Conservation (phyloP, 768 basidiomycete species). For the Lentinula edodes region DNA sequence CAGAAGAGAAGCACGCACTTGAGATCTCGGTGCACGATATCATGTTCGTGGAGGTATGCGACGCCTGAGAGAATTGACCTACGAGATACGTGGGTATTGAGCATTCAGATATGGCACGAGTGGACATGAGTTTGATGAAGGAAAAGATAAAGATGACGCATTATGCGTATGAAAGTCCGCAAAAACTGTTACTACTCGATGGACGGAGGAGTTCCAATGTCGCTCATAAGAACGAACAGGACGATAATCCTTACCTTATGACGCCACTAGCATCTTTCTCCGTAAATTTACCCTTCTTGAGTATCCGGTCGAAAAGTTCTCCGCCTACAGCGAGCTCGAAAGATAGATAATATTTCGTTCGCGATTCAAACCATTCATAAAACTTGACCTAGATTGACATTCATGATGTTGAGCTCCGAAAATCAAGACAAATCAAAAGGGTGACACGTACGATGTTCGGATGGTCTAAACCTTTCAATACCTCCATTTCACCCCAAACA, state of each 20-base stretch:
- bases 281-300: conserved; percentile 84
- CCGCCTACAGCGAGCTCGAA: conserved; percentile 94
- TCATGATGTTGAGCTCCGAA: not conserved
- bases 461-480: conserved; percentile 84
- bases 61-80: conserved; percentile 85
- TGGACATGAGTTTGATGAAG: not conserved
- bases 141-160: too few relatives aligned
- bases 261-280: conserved; percentile 85
- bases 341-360: conserved; percentile 91
- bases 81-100: not conserved
- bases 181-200: too few relatives aligned
- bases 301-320: conserved; percentile 88
- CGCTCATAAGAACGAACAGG: not conserved
- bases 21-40: conserved; percentile 94
- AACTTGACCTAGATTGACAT: conserved; percentile 63
- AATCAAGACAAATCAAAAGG: not conserved
- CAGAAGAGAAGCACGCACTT: conserved; percentile 46
- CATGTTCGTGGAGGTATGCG: conserved; percentile 83
- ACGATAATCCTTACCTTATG: conserved; percentile 43
- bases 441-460: conserved; percentile 54
- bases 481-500: conserved; percentile 93
- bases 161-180: too few relatives aligned
- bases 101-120: not conserved
- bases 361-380: conserved; percentile 94
- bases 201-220: not conserved